phyloP scores from a whole-genome alignment of 768 basidiomycete species.

The Amanita phalloides region DNA sequence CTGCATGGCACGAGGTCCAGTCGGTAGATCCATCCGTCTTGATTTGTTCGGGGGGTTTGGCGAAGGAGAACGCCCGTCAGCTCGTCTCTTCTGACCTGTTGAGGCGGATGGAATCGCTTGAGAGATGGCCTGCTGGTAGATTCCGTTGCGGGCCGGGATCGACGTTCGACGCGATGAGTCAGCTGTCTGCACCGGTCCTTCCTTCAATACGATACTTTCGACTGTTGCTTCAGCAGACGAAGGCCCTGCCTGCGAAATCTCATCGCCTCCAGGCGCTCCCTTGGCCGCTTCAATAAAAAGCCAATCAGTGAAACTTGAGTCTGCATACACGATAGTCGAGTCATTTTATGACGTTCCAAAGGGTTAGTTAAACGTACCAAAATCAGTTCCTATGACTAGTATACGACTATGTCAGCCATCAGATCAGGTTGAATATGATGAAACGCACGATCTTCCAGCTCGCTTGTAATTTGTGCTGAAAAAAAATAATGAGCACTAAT shows the following conservation, averaged over 20 bases:
- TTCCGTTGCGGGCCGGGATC: slow-evolving; percentile 39
- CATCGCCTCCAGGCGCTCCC: slow-evolving; percentile 45
- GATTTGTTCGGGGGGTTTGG: slow-evolving; percentile 58
- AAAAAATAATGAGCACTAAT: slow-evolving; percentile 6
- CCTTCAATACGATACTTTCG: slow-evolving; percentile 20
- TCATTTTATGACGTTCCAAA: not conserved
- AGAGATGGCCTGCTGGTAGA: slow-evolving; percentile 69
- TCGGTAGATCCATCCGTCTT: slow-evolving; percentile 68
- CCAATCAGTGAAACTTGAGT: slow-evolving; percentile 82
- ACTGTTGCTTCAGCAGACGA: slow-evolving; percentile 21
- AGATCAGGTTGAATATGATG: slow-evolving; percentile 1
- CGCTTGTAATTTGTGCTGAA: slow-evolving; percentile 76
- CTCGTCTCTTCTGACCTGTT: slow-evolving; percentile 51
- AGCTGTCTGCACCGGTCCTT: slow-evolving; percentile 19
- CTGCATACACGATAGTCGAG: slow-evolving; percentile 25
- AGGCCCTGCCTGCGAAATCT: slow-evolving; percentile 25
- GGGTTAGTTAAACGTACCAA: slow-evolving; percentile 35
- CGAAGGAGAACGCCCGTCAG: slow-evolving; percentile 59
- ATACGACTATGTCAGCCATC: not conserved
- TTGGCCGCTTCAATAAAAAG: slow-evolving; percentile 73
- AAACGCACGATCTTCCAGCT: slow-evolving; percentile 70
- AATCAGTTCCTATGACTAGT: slow-evolving; percentile 69
- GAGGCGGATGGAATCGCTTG: slow-evolving; percentile 46
- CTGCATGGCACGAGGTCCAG: slow-evolving; percentile 79
- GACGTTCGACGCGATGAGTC: slow-evolving; percentile 35